Conservation (phyloP, 768 basidiomycete genomes). For the Coprinellus micaceus region DNA sequence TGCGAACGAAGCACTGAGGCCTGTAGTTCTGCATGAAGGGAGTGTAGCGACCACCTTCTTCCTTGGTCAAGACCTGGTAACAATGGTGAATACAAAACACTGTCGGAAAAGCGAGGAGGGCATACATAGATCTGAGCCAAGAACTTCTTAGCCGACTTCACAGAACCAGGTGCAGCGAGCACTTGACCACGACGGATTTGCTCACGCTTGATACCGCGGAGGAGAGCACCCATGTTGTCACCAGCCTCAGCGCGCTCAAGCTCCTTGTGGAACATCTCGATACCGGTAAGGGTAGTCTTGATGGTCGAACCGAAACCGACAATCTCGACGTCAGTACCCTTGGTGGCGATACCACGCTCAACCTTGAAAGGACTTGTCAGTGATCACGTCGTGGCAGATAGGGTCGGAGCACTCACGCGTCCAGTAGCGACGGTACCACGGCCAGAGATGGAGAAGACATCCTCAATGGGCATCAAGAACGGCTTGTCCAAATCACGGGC, state of each 20-base stretch:
- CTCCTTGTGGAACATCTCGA: slow-evolving; percentile 97
- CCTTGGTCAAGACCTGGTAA: slow-evolving; percentile 74
- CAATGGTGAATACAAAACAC: neutral
- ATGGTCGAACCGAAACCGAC: slow-evolving; percentile 76
- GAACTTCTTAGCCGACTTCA: slow-evolving; percentile 95
- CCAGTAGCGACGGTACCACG: slow-evolving; percentile 98
- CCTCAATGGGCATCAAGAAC: slow-evolving; percentile 94
- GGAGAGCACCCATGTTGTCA: slow-evolving; percentile 97
- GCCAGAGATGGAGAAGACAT: slow-evolving; percentile 96
- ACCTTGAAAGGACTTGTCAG: slow-evolving; percentile 43
- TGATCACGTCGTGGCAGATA: too few species aligned
- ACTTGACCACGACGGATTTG: slow-evolving; percentile 93
- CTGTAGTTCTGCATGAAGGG: slow-evolving; percentile 94
- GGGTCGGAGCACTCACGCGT: slow-evolving; percentile 53
- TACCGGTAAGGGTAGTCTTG: slow-evolving; percentile 95
- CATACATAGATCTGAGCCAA: slow-evolving; percentile 85
- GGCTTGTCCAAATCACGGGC: slow-evolving; percentile 95
- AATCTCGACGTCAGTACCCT: slow-evolving; percentile 92
- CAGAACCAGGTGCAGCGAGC: slow-evolving; percentile 80
- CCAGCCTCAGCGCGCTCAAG: slow-evolving; percentile 96
- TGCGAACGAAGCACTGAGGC: slow-evolving; percentile 94
- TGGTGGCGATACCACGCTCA: slow-evolving; percentile 87
- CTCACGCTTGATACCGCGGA: slow-evolving; percentile 96
- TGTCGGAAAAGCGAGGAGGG: slow-evolving; percentile 12
- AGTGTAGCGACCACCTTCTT: slow-evolving; percentile 86